These are phyloP conservation scores for Fusarium hainanense DNA, from an alignment of 2,329 filamentous ascomycete genomes.

Conservation along the genomic window DNA sequence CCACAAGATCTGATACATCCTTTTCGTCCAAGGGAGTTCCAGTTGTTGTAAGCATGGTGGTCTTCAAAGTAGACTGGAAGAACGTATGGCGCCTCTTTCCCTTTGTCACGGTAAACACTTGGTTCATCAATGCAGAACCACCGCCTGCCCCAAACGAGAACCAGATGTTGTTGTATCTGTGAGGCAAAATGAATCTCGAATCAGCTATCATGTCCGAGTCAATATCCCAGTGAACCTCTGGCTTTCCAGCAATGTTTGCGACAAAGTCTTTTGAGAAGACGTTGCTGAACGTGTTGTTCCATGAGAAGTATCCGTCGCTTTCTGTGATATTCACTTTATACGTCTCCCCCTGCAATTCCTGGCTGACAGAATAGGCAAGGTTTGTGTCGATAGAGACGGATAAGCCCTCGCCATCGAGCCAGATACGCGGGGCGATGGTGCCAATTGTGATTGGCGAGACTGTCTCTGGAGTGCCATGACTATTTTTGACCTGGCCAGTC, in stretches of 20 bases:
- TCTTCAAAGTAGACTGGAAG: conserved; percentile 2
- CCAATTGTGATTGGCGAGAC: not conserved
- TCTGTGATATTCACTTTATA: not conserved
- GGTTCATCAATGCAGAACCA: conserved; percentile 27
- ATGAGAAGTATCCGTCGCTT: not conserved
- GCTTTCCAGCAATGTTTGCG: not conserved
- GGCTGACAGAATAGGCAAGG: not conserved
- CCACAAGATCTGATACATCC: conserved; percentile 15
- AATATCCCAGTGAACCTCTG: conserved; percentile 32
- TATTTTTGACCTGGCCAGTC: conserved; percentile 17
- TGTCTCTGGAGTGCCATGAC: not conserved
- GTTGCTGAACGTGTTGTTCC: conserved; percentile 34
- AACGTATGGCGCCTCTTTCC: conserved; percentile 19
- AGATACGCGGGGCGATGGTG: conserved; percentile 20
- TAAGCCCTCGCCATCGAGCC: conserved; percentile 23
- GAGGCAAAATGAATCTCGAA: conserved; percentile 23
- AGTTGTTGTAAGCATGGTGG: conserved; percentile 23
- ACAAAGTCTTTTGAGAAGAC: not conserved
- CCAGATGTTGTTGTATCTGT: conserved; percentile 35
- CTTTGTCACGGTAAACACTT: conserved; percentile 34
- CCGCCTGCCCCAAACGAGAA: conserved; percentile 18
- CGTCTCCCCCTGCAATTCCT: not conserved
- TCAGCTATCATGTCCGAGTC: not conserved
- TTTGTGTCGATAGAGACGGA: conserved; percentile 23
- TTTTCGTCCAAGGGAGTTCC: not conserved